Evolutionary conservation across 148 eudicot species (phyloP).

Genomic region (Arctostaphylos glauca): DNA sequence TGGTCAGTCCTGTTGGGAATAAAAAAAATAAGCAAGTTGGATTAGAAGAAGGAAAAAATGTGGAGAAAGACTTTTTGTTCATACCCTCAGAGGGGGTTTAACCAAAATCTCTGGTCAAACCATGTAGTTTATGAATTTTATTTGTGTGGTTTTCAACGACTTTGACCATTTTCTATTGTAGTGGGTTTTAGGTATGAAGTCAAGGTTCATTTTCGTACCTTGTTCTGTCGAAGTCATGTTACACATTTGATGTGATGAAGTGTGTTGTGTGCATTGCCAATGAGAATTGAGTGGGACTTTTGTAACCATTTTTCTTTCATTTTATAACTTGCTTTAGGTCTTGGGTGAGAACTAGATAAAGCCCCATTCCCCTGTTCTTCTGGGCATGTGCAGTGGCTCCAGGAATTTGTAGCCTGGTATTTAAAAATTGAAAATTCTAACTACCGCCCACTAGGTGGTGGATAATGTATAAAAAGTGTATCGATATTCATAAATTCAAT

Average conservation of each 20-base stretch:
- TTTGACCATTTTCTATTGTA: background rate
- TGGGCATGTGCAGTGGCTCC: no score
- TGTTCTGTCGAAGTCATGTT: background rate
- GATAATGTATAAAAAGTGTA: no score
- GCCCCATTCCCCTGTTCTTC: no score
- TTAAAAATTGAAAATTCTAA: no score
- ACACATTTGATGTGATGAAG: background rate
- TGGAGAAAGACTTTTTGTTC: background rate
- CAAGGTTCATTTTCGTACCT: background rate
- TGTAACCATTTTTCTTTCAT: background rate
- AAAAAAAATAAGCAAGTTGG: background rate
- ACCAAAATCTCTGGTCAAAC: conserved; percentile 7
- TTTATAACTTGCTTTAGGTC: background rate
- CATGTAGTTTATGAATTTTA: background rate
- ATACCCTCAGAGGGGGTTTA: background rate
- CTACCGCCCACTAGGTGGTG: no score
- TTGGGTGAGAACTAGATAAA: background rate
- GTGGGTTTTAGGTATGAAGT: background rate
- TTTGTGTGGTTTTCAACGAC: background rate
- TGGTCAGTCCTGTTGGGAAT: background rate
- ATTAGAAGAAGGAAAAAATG: background rate
- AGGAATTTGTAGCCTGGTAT: no score
- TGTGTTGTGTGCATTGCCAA: background rate
- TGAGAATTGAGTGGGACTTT: background rate
- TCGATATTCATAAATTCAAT: no score